phyloP scores from a whole-genome alignment of 257 asterid species.

The Plantago ovata region DNA sequence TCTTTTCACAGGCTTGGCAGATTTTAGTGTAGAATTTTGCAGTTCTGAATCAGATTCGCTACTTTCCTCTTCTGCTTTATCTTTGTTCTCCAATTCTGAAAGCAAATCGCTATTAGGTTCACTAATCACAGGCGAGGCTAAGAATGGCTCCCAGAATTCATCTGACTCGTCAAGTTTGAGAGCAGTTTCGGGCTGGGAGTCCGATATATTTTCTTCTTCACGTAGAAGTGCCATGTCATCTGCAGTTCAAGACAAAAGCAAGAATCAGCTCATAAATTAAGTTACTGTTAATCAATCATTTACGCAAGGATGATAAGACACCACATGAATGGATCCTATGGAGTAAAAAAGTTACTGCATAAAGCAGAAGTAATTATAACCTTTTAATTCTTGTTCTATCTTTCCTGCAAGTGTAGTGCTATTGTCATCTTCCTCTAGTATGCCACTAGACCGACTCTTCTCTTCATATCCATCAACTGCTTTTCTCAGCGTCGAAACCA shows the following conservation, averaged over 20 bases:
- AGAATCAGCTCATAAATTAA: neutral
- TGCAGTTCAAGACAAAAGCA: slow-evolving; percentile 29
- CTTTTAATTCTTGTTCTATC: slow-evolving; percentile 47
- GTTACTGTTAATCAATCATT: no score
- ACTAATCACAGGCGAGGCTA: slow-evolving; percentile 29
- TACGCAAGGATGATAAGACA: no score
- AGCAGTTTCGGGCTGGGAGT: slow-evolving; percentile 28
- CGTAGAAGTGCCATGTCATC: slow-evolving; percentile 37
- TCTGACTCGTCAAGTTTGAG: slow-evolving; percentile 33
- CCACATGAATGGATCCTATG: no score
- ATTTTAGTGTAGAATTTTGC: slow-evolving; percentile 38
- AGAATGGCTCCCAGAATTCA: slow-evolving; percentile 49
- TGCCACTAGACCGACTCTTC: slow-evolving; percentile 32
- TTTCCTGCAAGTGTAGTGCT: slow-evolving; percentile 31
- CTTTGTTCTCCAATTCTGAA: slow-evolving; percentile 32
- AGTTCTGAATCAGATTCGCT: slow-evolving; percentile 35
- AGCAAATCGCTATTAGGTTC: slow-evolving; percentile 28
- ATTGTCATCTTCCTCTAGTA: slow-evolving; percentile 44
- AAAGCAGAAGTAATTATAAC: slow-evolving; percentile 28
- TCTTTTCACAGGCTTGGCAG: slow-evolving; percentile 51
- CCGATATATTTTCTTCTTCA: slow-evolving; percentile 37
- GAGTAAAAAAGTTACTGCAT: no score
- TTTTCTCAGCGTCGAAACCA: slow-evolving; percentile 50
- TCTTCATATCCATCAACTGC: slow-evolving; percentile 50
- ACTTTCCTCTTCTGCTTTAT: slow-evolving; percentile 31